These are phyloP conservation scores for Brassica carinata DNA, from an alignment of 345 rosid genomes.

Conservation along the genomic window DNA sequence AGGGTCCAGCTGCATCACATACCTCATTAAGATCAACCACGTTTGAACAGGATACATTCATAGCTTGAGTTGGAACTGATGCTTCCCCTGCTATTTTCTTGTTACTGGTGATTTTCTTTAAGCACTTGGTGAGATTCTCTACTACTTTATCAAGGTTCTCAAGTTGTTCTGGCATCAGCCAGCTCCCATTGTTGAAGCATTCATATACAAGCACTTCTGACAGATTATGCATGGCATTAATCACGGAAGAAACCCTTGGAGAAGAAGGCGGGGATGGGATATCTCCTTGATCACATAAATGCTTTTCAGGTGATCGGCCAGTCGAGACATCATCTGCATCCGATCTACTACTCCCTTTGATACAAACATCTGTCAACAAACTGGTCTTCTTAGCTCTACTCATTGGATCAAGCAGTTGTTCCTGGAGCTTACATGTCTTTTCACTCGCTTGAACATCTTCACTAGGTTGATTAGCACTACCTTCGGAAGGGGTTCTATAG, in stretches of 20 bases:
- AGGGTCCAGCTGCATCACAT: slow-evolving; percentile 25
- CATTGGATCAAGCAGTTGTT: slow-evolving; percentile 22
- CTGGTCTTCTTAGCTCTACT: slow-evolving; percentile 19
- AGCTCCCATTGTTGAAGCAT: slow-evolving; percentile 54
- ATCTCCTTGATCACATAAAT: slow-evolving; percentile 32
- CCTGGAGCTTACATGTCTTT: slow-evolving; percentile 23
- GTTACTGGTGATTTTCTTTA: slow-evolving; percentile 43
- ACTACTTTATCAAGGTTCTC: slow-evolving; percentile 62
- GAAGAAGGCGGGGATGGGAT: slow-evolving; percentile 45
- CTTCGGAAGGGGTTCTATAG: slow-evolving; percentile 8
- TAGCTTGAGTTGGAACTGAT: slow-evolving; percentile 23
- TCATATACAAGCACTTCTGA: slow-evolving; percentile 72
- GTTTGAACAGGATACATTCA: slow-evolving; percentile 31
- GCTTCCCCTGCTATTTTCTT: slow-evolving; percentile 41
- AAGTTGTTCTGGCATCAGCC: slow-evolving; percentile 55
- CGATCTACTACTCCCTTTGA: slow-evolving; percentile 27
- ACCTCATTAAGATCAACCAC: slow-evolving; percentile 53
- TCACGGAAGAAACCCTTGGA: slow-evolving; percentile 43
- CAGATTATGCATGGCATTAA: slow-evolving; percentile 63
- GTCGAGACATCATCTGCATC: slow-evolving; percentile 35
- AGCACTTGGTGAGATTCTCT: slow-evolving; percentile 58
- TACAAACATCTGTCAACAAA: slow-evolving; percentile 26
- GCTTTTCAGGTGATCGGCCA: slow-evolving; percentile 34
- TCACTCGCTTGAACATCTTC: slow-evolving; percentile 27
- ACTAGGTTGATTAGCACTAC: slow-evolving; percentile 27